Conservation (phyloP, 306 rosid genomes). For the Lathyrus sativus region DNA sequence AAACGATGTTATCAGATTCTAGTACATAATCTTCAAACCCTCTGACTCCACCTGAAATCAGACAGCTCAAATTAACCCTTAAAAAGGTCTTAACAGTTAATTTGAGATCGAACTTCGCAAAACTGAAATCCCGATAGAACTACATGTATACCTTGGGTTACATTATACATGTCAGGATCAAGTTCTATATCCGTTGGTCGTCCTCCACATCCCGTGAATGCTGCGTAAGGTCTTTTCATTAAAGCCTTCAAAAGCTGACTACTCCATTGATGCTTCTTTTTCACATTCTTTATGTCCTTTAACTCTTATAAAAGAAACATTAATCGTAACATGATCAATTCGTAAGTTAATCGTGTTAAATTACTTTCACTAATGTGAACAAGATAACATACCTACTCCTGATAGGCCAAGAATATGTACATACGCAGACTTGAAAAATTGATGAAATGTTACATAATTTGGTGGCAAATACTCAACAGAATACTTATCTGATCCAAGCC, state of each 20-base stretch:
- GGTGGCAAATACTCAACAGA: slow-evolving; percentile 31
- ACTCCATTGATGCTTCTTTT: slow-evolving; percentile 49
- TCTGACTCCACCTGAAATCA: not conserved
- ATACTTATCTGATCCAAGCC: not conserved
- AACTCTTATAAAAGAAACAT: slow-evolving; percentile 17
- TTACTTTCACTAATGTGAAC: not conserved
- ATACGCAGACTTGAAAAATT: slow-evolving; percentile 33
- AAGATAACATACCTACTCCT: slow-evolving; percentile 38
- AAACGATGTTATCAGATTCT: too few relatives aligned
- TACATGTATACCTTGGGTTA: slow-evolving; percentile 6
- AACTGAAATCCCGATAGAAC: not conserved
- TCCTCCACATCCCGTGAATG: slow-evolving; percentile 36
- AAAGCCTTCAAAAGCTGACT: slow-evolving; percentile 50
- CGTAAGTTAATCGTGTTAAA: not conserved
- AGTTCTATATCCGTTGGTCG: slow-evolving; percentile 8
- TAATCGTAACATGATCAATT: not conserved
- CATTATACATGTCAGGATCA: slow-evolving; percentile 12
- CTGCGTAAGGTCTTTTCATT: slow-evolving; percentile 22
- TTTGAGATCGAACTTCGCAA: too few relatives aligned
- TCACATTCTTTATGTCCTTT: slow-evolving; percentile 30
- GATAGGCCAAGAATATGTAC: slow-evolving; percentile 32
- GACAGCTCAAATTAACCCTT: not conserved
- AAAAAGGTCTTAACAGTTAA: too few relatives aligned
- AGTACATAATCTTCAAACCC: not conserved
- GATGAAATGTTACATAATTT: slow-evolving; percentile 38